Base-by-base conservation (phyloP, 192 early-diverging fungal genomes). In the Coemansia sp. region DNA sequence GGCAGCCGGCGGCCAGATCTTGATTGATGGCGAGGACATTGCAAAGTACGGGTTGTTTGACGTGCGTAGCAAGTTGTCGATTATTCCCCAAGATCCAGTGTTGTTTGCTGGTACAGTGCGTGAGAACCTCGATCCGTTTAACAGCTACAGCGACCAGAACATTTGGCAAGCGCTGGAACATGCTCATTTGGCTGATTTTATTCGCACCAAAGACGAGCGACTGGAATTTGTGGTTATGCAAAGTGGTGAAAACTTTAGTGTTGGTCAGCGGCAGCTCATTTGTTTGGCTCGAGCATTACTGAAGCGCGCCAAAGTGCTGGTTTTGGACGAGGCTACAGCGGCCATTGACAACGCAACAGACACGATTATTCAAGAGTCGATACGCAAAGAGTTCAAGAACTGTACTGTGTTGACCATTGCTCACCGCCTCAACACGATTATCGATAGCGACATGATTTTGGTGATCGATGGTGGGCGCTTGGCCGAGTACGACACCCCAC, bases 301-400 rank as follows among this genome's bases (percentile, higher is more conserved):
- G 4, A 84, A 92, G 12, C 84, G 87, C 38, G 85, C 90, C 61
- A 84, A 84, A 38, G 73, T 94, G 19, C 69, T 97, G 61, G 82
- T 97, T 3, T 62, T 97, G 45, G 94, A 95, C 72, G 94, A 97
- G 63, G 94, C 92, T 3, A 94, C 92, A 0, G 92, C 93, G 4
- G 84, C 87, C 18, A 75, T 88, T 61, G 82, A 88, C 65, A 71
- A 74, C n/a, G 68, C 68, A 23, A 87, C 82, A 0, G 92, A 93
- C 66, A 66, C 78, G 0, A 78, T 88, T 22, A 92, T 93, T 54
- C 92, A 93, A 66, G 61, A 85, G 22, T 88, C 88, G 13, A 91
- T 93, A 54, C 85, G 91, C 53, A 50, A 60, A 12, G 86, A 92
- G 63, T 92, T 93, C 59, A 59, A 69, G n/a, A 61, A 90, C 35